Evolutionary conservation across 306 rosid genomes (phyloP), one percentile per base, ranked within the genome.

Genomic region (Castanopsis chinensis): DNA sequence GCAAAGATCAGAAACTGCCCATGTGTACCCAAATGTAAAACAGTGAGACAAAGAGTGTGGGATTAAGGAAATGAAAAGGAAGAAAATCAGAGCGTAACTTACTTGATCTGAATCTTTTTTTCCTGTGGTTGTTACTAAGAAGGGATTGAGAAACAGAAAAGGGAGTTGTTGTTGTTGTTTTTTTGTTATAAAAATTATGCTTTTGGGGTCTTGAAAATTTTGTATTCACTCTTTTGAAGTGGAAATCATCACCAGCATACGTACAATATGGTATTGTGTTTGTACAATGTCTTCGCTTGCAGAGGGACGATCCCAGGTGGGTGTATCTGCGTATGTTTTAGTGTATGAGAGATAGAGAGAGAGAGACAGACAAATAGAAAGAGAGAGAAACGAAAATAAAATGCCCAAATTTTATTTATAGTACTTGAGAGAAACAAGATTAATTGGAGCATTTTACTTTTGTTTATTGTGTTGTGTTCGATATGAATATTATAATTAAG

Each of bases 71-170:
- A 20, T 52, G 3, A 17, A 14, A 8, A 41, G 45, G 11, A 41
- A 27, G 74, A 55, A 15, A 19, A 19, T 45, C 23, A 43, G 4
- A 37, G 79, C 11, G 10, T 10, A 53, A 80, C 63, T 74, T 69
- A 84, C 87, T 87, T 81, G 90, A 87, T 87, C 90, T 69, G 82
- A 79, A 33, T 73, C 57, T 63, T 67, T 28, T 33, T 69, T 58
- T 35, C 45, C 45, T 41, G 45, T 41, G 11, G 11, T 18, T 19
- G 75, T 76, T 49, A 49, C 53, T n/a, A 4, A 7, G 14, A 37
- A 67, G 3, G 45, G 71, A 65, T 65, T 65, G 79, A 20, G 82
- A 35, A 57, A 5, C 65, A 23, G 63, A 28, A 35, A 83, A 86
- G 59, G 79, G 55, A 32, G 55, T 56, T 21, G 30, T 30, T 49